phyloP scores from a whole-genome alignment of 495 filamentous ascomycete species.

The Aspergillus haitiensis region DNA sequence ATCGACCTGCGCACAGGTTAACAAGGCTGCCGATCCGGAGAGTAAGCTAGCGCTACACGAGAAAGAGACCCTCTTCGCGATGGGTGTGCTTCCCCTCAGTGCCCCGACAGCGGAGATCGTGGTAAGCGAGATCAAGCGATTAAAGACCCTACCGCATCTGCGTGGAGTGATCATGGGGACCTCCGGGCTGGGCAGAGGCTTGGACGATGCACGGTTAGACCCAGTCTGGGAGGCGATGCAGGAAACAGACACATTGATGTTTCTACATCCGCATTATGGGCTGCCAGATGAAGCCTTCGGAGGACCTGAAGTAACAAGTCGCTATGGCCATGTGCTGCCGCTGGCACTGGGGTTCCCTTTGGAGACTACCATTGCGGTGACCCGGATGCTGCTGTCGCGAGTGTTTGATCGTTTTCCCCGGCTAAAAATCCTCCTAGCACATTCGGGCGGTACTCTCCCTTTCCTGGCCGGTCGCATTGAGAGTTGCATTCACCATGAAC shows the following conservation, averaged over 20 bases:
- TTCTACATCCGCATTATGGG: conserved; percentile 94
- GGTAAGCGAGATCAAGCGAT: conserved; percentile 57
- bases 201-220: conserved; percentile 75
- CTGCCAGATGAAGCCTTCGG: conserved; percentile 79
- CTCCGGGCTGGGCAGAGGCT: conserved; percentile 72
- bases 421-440: conserved; percentile 78
- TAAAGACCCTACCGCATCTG: conserved; percentile 63
- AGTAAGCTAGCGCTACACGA: conserved; percentile 22
- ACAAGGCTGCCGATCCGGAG: conserved; percentile 44
- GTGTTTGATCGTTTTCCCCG: conserved; percentile 77
- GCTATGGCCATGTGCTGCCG: conserved; percentile 87
- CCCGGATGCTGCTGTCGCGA: conserved; percentile 79
- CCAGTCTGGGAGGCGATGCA: conserved; percentile 70
- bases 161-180: conserved; percentile 88
- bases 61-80: conserved; percentile 63
- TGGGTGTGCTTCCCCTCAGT: conserved; percentile 78
- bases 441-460: conserved; percentile 85
- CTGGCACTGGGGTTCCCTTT: conserved; percentile 87
- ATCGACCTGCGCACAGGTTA: conserved; percentile 58
- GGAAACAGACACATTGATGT: conserved; percentile 62
- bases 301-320: conserved; percentile 42
- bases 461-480: conserved; percentile 89
- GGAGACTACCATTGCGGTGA: conserved; percentile 90
- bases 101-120: conserved; percentile 61
- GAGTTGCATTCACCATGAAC: conserved; percentile 83